Percentiles rank a stretch among this genome's conserved stretches.
phyloP scores from a whole-genome alignment of 2,329 filamentous ascomycete genomes.

The Elsinoe arachidis region DNA sequence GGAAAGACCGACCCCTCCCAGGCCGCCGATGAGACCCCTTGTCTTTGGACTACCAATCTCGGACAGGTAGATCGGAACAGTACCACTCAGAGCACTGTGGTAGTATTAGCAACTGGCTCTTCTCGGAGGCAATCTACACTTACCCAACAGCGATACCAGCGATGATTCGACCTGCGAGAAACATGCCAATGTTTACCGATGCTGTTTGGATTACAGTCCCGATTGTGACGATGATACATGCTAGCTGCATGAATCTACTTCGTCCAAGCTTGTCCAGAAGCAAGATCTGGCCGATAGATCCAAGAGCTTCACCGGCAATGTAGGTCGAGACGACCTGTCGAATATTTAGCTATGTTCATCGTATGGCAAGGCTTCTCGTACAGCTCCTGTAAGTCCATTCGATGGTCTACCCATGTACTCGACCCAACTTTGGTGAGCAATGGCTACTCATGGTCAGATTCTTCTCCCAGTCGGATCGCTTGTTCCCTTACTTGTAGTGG shows the following conservation, averaged over 20 bases:
- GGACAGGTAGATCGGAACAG: slow-evolving; percentile 48
- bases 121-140: not conserved
- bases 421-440: slow-evolving; percentile 52
- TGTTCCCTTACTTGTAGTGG: slow-evolving; percentile 39
- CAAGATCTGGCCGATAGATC: slow-evolving; percentile 43
- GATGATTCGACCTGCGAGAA: slow-evolving; percentile 23
- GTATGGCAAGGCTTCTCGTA: slow-evolving; percentile 46
- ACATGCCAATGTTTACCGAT: slow-evolving; percentile 37
- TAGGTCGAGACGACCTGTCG: slow-evolving; percentile 51
- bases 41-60: slow-evolving; percentile 41
- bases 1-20: slow-evolving; percentile 43
- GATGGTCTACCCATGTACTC: slow-evolving; percentile 51
- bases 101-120: too few species aligned
- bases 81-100: slow-evolving; percentile 36
- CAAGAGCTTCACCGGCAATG: slow-evolving; percentile 49
- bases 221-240: slow-evolving; percentile 48
- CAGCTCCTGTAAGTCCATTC: slow-evolving; percentile 47
- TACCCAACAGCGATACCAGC: slow-evolving; percentile 25
- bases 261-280: slow-evolving; percentile 42
- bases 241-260: slow-evolving; percentile 30
- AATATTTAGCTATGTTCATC: slow-evolving; percentile 46
- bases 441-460: slow-evolving; percentile 26
- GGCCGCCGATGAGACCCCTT: slow-evolving; percentile 46
- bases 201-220: slow-evolving; percentile 48
- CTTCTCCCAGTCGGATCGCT: not conserved